Conservation (phyloP, 2,329 filamentous ascomycete genomes). For the Thielaviopsis ethacetica region DNA sequence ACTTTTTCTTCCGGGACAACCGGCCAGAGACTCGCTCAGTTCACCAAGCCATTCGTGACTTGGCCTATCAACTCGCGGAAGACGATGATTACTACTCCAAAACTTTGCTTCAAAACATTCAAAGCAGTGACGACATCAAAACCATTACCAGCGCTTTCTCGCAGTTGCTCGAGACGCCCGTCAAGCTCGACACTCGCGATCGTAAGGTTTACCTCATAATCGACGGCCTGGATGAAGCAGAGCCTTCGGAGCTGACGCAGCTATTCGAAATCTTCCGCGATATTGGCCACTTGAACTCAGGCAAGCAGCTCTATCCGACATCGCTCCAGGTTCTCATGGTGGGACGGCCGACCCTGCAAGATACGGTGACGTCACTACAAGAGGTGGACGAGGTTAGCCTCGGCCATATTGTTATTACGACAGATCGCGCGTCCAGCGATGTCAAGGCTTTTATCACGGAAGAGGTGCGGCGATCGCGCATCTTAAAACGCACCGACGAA, state of each 20-base stretch:
- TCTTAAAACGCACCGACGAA: conserved; percentile 19
- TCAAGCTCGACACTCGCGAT: conserved; percentile 18
- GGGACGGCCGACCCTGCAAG: conserved; percentile 26
- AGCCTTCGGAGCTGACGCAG: conserved; percentile 21
- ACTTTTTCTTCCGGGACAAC: conserved; percentile 33
- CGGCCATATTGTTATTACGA: conserved; percentile 26
- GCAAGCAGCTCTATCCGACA: conserved; percentile 6
- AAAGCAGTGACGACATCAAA: conserved; percentile 25
- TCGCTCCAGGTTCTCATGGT: conserved; percentile 24
- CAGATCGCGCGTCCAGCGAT: conserved; percentile 26
- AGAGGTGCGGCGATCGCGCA: conserved; percentile 23
- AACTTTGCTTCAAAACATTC: conserved; percentile 20
- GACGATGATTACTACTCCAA: conserved; percentile 29
- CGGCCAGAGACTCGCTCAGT: conserved; percentile 29
- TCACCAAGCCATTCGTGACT: conserved; percentile 27
- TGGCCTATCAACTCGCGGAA: conserved; percentile 31
- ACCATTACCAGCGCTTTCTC: conserved; percentile 28
- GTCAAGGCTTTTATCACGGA: conserved; percentile 26
- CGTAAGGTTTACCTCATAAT: conserved; percentile 27
- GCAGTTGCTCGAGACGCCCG: conserved; percentile 24
- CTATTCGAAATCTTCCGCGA: conserved; percentile 17
- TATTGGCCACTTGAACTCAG: conserved; percentile 13
- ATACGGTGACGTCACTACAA: conserved; percentile 22
- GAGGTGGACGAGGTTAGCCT: conserved; percentile 19
- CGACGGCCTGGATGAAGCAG: conserved; percentile 31